These are phyloP conservation scores for Chloranthus sessilifolius DNA, from an alignment of 164 flowering plant genomes.

Conservation along the genomic window DNA sequence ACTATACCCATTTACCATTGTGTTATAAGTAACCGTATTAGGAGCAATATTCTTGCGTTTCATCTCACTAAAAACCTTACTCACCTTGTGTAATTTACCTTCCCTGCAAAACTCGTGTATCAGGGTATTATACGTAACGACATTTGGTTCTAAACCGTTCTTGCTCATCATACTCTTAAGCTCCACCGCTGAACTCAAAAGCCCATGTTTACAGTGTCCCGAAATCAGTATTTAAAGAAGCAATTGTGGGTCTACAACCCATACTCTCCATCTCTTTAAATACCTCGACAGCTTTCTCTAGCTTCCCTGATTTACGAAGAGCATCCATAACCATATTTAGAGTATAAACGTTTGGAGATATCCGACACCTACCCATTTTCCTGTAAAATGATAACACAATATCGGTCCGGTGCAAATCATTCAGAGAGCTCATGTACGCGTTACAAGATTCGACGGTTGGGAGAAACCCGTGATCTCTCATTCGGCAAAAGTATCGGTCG, in stretches of 20 bases:
- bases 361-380: constrained; percentile 51
- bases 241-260: constrained; percentile 53
- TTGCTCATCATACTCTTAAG: constrained; percentile 56
- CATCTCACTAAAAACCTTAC: constrained; percentile 60
- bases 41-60: constrained; percentile 49
- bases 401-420: constrained; percentile 41
- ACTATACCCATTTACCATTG: constrained; percentile 66
- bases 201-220: constrained; percentile 60
- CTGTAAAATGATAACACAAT: constrained; percentile 56
- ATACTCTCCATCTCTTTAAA: constrained; percentile 51
- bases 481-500: constrained; percentile 55
- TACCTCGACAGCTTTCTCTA: constrained; percentile 64
- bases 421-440: constrained; percentile 63
- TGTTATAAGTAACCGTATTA: constrained; percentile 69
- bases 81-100: constrained; percentile 67
- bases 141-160: constrained; percentile 44
- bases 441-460: constrained; percentile 82
- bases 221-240: constrained; percentile 71
- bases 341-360: constrained; percentile 69
- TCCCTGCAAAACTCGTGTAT: constrained; percentile 68
- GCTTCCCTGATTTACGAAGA: constrained; percentile 47
- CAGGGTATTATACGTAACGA: constrained; percentile 64
- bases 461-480: constrained; percentile 82
- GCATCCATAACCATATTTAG: constrained; percentile 71
- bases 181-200: constrained; percentile 49